A percentile compares a stretch with the other conserved stretches of the same genome.
These are phyloP conservation scores for Adansonia gregorii DNA, from an alignment of 441 rosid species.

Conservation along the genomic window DNA sequence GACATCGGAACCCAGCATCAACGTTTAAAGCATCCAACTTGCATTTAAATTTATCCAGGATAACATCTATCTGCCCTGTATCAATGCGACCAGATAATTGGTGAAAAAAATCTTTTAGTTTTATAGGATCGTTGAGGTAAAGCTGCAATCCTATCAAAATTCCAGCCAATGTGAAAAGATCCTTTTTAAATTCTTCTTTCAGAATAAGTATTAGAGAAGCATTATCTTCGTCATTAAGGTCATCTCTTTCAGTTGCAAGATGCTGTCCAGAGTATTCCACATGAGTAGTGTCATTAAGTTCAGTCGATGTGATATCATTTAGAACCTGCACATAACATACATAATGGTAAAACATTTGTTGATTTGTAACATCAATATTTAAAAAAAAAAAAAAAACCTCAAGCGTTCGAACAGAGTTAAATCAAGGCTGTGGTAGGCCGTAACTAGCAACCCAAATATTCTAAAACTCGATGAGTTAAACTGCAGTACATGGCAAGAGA, in stretches of 20 bases:
- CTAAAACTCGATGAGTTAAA: background rate
- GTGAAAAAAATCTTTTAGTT: constrained; percentile 90
- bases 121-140: constrained; percentile 93
- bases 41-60: constrained; percentile 78
- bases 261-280: constrained; percentile 85
- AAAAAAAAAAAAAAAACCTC: background rate
- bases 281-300: constrained; percentile 92
- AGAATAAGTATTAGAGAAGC: constrained; percentile 86
- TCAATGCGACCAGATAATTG: constrained; percentile 69
- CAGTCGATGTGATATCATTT: constrained; percentile 89
- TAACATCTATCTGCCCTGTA: constrained; percentile 60
- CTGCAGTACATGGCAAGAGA: background rate
- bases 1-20: constrained; percentile 94
- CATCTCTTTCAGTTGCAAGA: constrained; percentile 91
- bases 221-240: constrained; percentile 83
- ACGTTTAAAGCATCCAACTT: constrained; percentile 85
- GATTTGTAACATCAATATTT: background rate
- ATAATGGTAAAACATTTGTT: background rate
- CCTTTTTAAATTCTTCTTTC: constrained; percentile 92
- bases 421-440: background rate
- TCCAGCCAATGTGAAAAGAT: constrained; percentile 97
- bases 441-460: background rate
- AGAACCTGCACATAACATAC: constrained; percentile 55
- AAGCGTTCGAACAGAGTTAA: background rate
- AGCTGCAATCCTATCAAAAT: constrained; percentile 90